phyloP scores from a whole-genome alignment of 2,329 filamentous ascomycete genomes.

The Fusarium devonianum region DNA sequence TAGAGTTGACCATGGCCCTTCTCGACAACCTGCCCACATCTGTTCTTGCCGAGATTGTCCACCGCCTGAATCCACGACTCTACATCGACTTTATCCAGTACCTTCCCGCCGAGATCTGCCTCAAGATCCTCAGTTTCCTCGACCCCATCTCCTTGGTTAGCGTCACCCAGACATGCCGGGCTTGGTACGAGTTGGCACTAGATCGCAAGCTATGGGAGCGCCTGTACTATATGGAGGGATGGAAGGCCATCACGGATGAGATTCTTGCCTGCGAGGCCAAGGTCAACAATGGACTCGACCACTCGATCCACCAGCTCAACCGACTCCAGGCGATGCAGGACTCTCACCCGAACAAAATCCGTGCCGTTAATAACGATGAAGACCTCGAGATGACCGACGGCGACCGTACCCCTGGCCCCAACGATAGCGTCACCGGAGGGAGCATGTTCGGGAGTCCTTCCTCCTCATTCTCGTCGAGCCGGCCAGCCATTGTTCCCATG shows the following conservation, averaged over 20 bases:
- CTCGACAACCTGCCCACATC: slow-evolving; percentile 81
- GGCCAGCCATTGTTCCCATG: slow-evolving; percentile 35
- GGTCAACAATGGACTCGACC: slow-evolving; percentile 55
- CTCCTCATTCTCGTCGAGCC: slow-evolving; percentile 44
- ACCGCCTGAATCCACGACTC: slow-evolving; percentile 80
- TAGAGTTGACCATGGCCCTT: slow-evolving; percentile 84
- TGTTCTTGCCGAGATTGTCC: slow-evolving; percentile 79
- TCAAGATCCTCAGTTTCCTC: slow-evolving; percentile 87
- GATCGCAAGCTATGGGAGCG: slow-evolving; percentile 88
- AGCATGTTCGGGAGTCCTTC: slow-evolving; percentile 49
- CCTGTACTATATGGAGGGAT: slow-evolving; percentile 85
- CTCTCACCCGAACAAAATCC: slow-evolving; percentile 60
- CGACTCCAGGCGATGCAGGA: slow-evolving; percentile 56
- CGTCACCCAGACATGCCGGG: slow-evolving; percentile 78
- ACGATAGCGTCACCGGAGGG: slow-evolving; percentile 31
- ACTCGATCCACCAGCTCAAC: slow-evolving; percentile 52
- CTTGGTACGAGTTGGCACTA: slow-evolving; percentile 82
- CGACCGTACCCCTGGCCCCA: slow-evolving; percentile 40
- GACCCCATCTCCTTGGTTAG: slow-evolving; percentile 81
- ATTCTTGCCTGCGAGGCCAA: slow-evolving; percentile 71
- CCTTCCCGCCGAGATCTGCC: slow-evolving; percentile 88
- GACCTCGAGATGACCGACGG: slow-evolving; percentile 59
- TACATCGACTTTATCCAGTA: slow-evolving; percentile 91
- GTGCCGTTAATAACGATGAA: slow-evolving; percentile 57
- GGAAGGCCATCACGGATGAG: slow-evolving; percentile 73